Percentiles rank a stretch among this genome's conserved stretches.
phyloP scores from a whole-genome alignment of 208 protist species.

The Trypanosomatidae sp. region DNA sequence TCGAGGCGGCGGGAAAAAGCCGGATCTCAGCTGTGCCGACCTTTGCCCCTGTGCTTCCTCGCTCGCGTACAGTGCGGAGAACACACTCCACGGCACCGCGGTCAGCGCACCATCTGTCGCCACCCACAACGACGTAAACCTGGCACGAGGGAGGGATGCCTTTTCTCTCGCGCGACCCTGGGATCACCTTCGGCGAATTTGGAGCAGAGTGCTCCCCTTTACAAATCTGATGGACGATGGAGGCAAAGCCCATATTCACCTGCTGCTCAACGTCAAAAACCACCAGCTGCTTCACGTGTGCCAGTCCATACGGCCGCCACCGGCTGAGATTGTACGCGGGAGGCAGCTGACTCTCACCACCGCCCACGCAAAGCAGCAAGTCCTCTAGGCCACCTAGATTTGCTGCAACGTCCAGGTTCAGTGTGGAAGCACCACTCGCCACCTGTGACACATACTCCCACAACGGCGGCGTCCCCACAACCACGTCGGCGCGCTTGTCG shows the following conservation, averaged over 20 bases:
- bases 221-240: no score
- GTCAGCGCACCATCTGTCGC: conserved; percentile 14
- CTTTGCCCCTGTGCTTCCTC: conserved; percentile 14
- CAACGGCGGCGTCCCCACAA: conserved; percentile 71
- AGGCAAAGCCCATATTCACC: conserved; percentile 53
- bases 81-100: conserved; percentile 1
- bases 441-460: conserved; percentile 58
- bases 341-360: conserved; percentile 26
- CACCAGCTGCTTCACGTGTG: conserved; percentile 53
- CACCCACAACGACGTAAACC: conserved; percentile 31
- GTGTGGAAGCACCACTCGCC: background rate
- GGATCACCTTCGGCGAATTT: background rate
- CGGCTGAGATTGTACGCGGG: conserved; percentile 52
- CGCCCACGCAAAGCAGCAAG: conserved; percentile 38
- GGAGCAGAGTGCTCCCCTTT: conserved; percentile 17
- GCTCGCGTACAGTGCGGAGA: background rate
- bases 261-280: conserved; percentile 68
- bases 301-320: conserved; percentile 61
- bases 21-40: no score
- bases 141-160: conserved; percentile 29
- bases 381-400: conserved; percentile 49
- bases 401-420: background rate
- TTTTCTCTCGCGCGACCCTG: background rate
- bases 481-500: conserved; percentile 63
- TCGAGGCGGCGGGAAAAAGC: no score